Evolutionary conservation across 2,329 filamentous ascomycete species (phyloP), one percentile per base, ranked within the genome.

Genomic region (Taxawa tesnikishii): DNA sequence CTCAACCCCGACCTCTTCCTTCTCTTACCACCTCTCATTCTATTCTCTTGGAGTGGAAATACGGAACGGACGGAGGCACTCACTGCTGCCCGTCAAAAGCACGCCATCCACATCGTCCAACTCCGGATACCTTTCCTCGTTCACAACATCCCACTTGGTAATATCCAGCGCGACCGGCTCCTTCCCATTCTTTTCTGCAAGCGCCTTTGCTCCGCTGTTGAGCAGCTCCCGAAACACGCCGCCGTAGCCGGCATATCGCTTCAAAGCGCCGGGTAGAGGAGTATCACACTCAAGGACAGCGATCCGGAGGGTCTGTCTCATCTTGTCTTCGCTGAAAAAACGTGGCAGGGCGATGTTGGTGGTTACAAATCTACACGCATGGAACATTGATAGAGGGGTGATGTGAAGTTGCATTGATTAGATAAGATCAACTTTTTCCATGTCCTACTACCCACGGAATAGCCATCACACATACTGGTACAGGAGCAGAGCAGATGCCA

Each of bases 261-360:
- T 67, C 33, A 70, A 61, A 23, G 79, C 72, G 26, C 68, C 57
- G 2, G 74, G 69, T 30, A 80, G 65, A 1, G 84, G 84, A 2
- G 73, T 81, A 58, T 94, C 88, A 63, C 82, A 79, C 65, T 94
- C 83, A 44, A 96, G 75, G 45, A 96, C 70, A 28, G 87, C 85
- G 56, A 94, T 79, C 34, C 82, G 79, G 43, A 88, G 60, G 25
- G 55, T 51, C 5, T 13, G 8, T 8, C 26, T 8, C 26, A 12
- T 15, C 2, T 8, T 28, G 26, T 24, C n/a, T 8, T 24, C n/a
- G 21, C n/a, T 24, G n/a, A n/a, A n/a, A n/a, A n/a, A n/a, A n/a
- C n/a, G n/a, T n/a, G n/a, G n/a, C n/a, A n/a, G n/a, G n/a, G n/a
- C n/a, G n/a, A n/a, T n/a, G n/a, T n/a, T n/a, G n/a, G n/a, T n/a